A percentile compares a stretch with the other conserved stretches of the same genome.
phyloP scores from a whole-genome alignment of 2,329 filamentous ascomycete species.

The Ceratocystis smalleyi region DNA sequence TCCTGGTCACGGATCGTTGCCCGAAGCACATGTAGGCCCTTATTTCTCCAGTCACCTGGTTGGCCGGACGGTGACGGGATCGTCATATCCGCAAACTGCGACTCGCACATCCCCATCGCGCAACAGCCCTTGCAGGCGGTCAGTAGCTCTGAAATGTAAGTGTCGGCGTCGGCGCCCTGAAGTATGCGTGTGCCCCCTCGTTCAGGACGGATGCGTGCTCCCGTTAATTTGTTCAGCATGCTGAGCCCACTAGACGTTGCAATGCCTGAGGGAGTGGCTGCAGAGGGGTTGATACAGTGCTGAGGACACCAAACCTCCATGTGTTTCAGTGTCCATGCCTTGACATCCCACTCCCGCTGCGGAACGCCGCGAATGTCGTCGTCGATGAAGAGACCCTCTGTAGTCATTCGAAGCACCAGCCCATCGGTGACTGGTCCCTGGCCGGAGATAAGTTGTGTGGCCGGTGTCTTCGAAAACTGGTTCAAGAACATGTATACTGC shows the following conservation, averaged over 20 bases:
- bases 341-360: slow-evolving; percentile 97
- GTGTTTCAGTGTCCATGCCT: slow-evolving; percentile 89
- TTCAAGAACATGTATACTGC: slow-evolving; percentile 90
- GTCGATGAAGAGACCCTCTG: slow-evolving; percentile 91
- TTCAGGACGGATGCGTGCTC: slow-evolving; percentile 32
- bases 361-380: slow-evolving; percentile 81
- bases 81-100: slow-evolving; percentile 31
- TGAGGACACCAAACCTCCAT: slow-evolving; percentile 75
- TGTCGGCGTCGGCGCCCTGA: slow-evolving; percentile 49
- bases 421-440: slow-evolving; percentile 78
- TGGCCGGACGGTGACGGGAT: slow-evolving; percentile 27
- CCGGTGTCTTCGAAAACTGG: slow-evolving; percentile 70
- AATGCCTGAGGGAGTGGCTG: slow-evolving; percentile 27
- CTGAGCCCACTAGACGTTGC: slow-evolving; percentile 27
- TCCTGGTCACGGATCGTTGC: slow-evolving; percentile 51
- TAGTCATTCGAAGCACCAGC: slow-evolving; percentile 78
- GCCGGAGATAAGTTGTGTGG: slow-evolving; percentile 79
- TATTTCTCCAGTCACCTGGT: slow-evolving; percentile 39
- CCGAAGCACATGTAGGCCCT: slow-evolving; percentile 45
- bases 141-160: slow-evolving; percentile 46
- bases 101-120: slow-evolving; percentile 36
- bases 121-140: slow-evolving; percentile 50
- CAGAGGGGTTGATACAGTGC: slow-evolving; percentile 38
- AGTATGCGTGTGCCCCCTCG: slow-evolving; percentile 36
- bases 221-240: slow-evolving; percentile 33